Percentiles rank a stretch among this genome's conserved stretches.
Evolutionary conservation across 2,329 filamentous ascomycete genomes (phyloP).

Genomic region (Phialemonium atrogriseum): DNA sequence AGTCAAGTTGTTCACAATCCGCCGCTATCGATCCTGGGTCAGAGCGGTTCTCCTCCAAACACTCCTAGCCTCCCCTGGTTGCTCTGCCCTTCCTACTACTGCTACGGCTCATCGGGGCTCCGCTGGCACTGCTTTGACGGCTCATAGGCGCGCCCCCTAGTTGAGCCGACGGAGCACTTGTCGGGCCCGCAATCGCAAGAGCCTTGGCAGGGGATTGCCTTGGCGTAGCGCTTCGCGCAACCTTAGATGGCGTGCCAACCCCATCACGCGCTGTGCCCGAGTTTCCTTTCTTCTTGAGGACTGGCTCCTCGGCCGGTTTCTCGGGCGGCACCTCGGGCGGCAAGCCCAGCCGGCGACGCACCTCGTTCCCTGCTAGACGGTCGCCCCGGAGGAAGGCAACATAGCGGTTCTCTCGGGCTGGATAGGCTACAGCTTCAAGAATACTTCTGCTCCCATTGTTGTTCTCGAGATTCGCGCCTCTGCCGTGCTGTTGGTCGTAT

Average conservation of each 20-base stretch:
- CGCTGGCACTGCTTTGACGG: slow-evolving; percentile 36
- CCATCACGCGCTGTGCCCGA: slow-evolving; percentile 5
- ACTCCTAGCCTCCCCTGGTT: slow-evolving; percentile 13
- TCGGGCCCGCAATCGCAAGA: slow-evolving; percentile 32
- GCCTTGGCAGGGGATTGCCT: slow-evolving; percentile 24
- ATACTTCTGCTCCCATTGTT: slow-evolving; percentile 45
- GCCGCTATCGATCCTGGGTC: too few relatives aligned
- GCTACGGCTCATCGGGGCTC: slow-evolving; percentile 24
- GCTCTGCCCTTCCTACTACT: slow-evolving; percentile 40
- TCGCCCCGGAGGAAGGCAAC: slow-evolving; percentile 38
- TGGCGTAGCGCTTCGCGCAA: slow-evolving; percentile 13
- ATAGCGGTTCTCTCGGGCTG: slow-evolving; percentile 37
- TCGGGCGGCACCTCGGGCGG: slow-evolving; percentile 33
- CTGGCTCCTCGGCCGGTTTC: slow-evolving; percentile 1
- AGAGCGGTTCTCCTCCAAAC: too few relatives aligned
- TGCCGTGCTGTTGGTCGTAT: slow-evolving; percentile 44
- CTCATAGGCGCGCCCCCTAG: slow-evolving; percentile 49
- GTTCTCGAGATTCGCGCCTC: slow-evolving; percentile 47
- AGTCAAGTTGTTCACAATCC: too few relatives aligned
- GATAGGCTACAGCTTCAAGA: slow-evolving; percentile 44
- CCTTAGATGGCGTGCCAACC: slow-evolving; percentile 15
- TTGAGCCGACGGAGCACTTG: slow-evolving; percentile 44
- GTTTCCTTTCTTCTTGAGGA: too few relatives aligned
- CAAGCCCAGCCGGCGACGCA: slow-evolving; percentile 42
- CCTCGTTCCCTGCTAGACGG: slow-evolving; percentile 37